Evolutionary conservation across 768 basidiomycete genomes (phyloP), one percentile per base, ranked within the genome.

Genomic region (Austroboletus eburneus): DNA sequence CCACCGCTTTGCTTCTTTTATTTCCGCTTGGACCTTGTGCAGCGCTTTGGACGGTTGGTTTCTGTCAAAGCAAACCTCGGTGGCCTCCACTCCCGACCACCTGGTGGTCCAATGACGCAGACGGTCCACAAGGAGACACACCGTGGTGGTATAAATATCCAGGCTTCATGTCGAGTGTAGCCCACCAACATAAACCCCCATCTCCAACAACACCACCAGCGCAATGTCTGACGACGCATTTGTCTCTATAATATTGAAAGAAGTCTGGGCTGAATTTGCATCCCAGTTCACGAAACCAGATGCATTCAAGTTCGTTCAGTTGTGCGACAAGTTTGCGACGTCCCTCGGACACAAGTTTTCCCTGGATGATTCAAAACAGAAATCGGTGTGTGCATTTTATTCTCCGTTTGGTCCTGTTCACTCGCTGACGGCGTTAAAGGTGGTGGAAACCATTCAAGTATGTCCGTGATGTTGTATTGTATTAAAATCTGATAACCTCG

Each of bases 361-460:
- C 0, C 5, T 61, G 38, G 43, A 34, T 0, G 2, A 38, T 0
- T 8, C 25, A 9, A 48, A 63, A 30, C 62, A 58, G 37, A 25
- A 45, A 30, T 16, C 4, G 39, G 61, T 61, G 42, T 3, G 52
- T 18, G 3, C 18, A 14, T 35, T 30, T 20, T 39, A 12, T 32
- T n/a, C n/a, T 9, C 14, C 4, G 8, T 36, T n/a, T 29, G 1
- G 9, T 36, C n/a, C 3, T 4, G 4, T 40, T 43, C 44, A 9
- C 21, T 36, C 3, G 22, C 46, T 54, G 21, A 61, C 9, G 17
- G 12, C 21, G 17, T 21, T 18, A 17, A 24, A 61, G 59, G 13
- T 58, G 10, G 10, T 62, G 12, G 38, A 58, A 13, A 40, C 36
- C 9, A 47, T 64, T 23, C 59, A 64, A 43, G 61, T 58, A 45